Evolutionary conservation across 1,284 basidiomycete species (phyloP).

Genomic region (Butyriboletus appendiculatus): DNA sequence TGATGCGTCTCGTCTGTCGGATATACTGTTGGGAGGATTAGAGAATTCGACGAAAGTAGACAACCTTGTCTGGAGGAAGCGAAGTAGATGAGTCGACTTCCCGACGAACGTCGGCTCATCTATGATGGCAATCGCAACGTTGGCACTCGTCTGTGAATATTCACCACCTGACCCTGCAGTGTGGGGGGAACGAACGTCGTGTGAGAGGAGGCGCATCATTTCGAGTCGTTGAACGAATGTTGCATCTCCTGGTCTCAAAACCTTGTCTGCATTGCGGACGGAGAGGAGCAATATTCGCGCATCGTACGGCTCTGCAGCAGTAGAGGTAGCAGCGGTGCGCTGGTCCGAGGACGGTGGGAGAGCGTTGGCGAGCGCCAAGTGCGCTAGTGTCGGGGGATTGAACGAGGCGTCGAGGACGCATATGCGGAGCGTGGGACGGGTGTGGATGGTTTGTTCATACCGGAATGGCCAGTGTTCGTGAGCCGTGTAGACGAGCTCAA

Average conservation of each 20-base stretch:
- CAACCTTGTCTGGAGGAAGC: constrained; percentile 48
- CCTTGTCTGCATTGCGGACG: constrained; percentile 89
- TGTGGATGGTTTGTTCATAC: constrained; percentile 17
- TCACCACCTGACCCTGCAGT: constrained; percentile 3
- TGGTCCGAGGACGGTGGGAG: constrained; percentile 32
- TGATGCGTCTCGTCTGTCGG: constrained; percentile 8
- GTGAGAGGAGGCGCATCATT: constrained; percentile 77
- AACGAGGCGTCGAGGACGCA: constrained; percentile 90
- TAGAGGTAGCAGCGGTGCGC: constrained; percentile 1
- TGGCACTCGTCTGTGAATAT: constrained; percentile 31
- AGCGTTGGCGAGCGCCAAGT: constrained; percentile 73
- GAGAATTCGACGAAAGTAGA: constrained; percentile 17
- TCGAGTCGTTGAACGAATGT: constrained; percentile 72
- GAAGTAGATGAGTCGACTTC: constrained; percentile 70
- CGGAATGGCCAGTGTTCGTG: constrained; percentile 59
- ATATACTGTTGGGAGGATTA: background rate
- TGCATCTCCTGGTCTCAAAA: constrained; percentile 70
- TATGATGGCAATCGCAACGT: constrained; percentile 81
- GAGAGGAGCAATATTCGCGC: constrained; percentile 84
- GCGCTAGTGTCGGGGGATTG: constrained; percentile 91
- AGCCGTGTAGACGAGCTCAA: constrained; percentile 57
- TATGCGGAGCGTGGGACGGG: constrained; percentile 42
- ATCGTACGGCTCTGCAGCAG: constrained; percentile 49
- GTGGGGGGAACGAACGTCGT: constrained; percentile 41
- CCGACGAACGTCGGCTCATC: constrained; percentile 89